phyloP scores from a whole-genome alignment of 257 asterid species.

The Fraxinus pennsylvanica region DNA sequence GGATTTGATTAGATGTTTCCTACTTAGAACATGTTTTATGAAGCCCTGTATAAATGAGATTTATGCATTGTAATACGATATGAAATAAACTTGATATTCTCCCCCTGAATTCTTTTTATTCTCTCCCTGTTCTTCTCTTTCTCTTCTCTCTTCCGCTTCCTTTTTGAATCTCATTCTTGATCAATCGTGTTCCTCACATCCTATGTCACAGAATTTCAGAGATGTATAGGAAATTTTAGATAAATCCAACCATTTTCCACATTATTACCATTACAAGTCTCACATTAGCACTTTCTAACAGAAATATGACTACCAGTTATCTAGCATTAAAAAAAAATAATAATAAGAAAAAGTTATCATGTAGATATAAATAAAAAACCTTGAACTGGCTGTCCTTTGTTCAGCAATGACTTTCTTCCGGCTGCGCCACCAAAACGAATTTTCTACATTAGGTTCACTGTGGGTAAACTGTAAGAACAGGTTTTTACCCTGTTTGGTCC shows the following conservation, averaged over 20 bases:
- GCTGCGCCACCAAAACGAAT: slow-evolving; percentile 66
- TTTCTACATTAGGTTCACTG: slow-evolving; percentile 69
- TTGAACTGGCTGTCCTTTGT: slow-evolving; percentile 65
- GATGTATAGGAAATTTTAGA: slow-evolving; percentile 1
- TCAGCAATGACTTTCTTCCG: slow-evolving; percentile 68
- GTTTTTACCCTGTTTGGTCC: background rate
- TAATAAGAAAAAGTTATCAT: background rate
- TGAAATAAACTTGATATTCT: too few relatives aligned
- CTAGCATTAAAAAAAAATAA: slow-evolving; percentile 15
- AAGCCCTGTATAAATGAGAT: too few relatives aligned
- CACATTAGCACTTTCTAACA: slow-evolving; percentile 14
- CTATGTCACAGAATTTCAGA: background rate
- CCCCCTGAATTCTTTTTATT: too few relatives aligned
- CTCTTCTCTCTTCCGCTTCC: too few relatives aligned
- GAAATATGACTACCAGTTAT: background rate
- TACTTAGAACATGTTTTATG: too few relatives aligned
- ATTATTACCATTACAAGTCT: background rate
- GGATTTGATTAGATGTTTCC: too few relatives aligned
- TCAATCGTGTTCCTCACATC: too few relatives aligned
- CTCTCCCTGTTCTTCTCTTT: too few relatives aligned
- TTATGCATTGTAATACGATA: too few relatives aligned
- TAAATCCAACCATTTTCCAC: slow-evolving; percentile 15
- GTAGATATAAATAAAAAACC: slow-evolving; percentile 41
- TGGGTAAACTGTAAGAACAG: slow-evolving; percentile 59
- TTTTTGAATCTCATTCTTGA: too few relatives aligned